Evolutionary conservation across 768 basidiomycete species (phyloP).

Genomic region (Clavaria fumosa): DNA sequence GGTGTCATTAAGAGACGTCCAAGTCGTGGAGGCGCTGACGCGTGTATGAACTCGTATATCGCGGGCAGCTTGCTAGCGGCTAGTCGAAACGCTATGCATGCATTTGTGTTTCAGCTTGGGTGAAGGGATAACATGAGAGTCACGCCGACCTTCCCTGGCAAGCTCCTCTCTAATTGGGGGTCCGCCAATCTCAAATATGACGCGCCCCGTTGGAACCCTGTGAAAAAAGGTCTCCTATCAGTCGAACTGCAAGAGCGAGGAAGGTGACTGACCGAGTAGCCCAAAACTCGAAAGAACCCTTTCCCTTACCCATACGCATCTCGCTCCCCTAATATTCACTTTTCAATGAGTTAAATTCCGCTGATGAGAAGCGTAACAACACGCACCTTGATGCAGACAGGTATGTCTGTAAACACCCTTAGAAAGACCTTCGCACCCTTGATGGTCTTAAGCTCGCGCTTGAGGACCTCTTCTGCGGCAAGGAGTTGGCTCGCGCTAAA

Average conservation of each 20-base stretch:
- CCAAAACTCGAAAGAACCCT: conserved; percentile 96
- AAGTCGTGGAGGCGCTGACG: conserved; percentile 51
- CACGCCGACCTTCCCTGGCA: conserved; percentile 66
- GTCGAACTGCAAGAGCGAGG: not conserved
- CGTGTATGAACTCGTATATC: conserved; percentile 71
- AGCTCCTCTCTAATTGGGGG: conserved; percentile 80
- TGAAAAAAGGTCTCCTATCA: conserved; percentile 1
- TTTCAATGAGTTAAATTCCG: too few species aligned
- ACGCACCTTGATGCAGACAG: conserved; percentile 88
- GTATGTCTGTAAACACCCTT: conserved; percentile 91
- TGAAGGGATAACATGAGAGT: not conserved
- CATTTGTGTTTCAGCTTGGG: conserved; percentile 6
- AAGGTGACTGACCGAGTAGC: conserved; percentile 55
- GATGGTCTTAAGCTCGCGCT: conserved; percentile 75
- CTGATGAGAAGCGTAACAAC: conserved; percentile 1
- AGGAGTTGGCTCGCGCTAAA: conserved; percentile 83
- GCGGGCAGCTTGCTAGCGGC: conserved; percentile 83
- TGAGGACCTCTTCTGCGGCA: conserved; percentile 75
- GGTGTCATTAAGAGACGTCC: too few species aligned
- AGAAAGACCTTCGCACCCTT: conserved; percentile 81
- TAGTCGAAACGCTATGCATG: conserved; percentile 56
- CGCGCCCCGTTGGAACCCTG: conserved; percentile 77
- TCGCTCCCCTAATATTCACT: conserved; percentile 63
- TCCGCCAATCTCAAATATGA: conserved; percentile 91
- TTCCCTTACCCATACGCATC: conserved; percentile 99